phyloP scores from a whole-genome alignment of 2,329 filamentous ascomycete genomes.

The Colletotrichum zoysiae region DNA sequence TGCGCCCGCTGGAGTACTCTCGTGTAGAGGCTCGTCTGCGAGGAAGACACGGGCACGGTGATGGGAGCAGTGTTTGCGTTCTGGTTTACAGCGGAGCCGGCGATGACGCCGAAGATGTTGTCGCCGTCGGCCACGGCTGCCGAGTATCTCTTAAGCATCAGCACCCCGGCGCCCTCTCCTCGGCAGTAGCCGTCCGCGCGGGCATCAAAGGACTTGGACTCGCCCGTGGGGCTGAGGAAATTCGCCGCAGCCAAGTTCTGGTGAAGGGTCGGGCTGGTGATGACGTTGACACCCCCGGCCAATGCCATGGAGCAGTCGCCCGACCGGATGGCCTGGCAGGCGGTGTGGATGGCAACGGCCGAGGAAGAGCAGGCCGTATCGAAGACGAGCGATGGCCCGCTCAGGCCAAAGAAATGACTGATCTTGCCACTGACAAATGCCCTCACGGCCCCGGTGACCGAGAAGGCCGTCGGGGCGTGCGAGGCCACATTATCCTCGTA shows the following conservation, averaged over 20 bases:
- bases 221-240: constrained; percentile 49
- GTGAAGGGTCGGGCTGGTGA: constrained; percentile 43
- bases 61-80: constrained; percentile 54
- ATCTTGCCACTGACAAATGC: constrained; percentile 51
- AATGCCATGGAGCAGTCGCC: constrained; percentile 52
- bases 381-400: constrained; percentile 50
- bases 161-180: constrained; percentile 59
- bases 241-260: constrained; percentile 43
- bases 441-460: constrained; percentile 49
- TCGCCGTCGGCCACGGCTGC: constrained; percentile 62
- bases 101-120: constrained; percentile 56
- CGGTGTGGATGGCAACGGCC: constrained; percentile 52
- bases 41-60: constrained; percentile 43
- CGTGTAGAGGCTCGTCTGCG: constrained; percentile 54
- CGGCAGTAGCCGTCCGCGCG: constrained; percentile 62
- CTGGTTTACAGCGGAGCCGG: constrained; percentile 55
- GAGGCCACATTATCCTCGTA: constrained; percentile 45
- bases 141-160: constrained; percentile 62
- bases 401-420: constrained; percentile 53
- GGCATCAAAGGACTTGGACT: constrained; percentile 51
- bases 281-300: constrained; percentile 54
- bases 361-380: constrained; percentile 57
- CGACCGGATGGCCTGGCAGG: constrained; percentile 48
- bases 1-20: constrained; percentile 61
- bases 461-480: constrained; percentile 20